Percentiles rank a stretch among this genome's conserved stretches.
These are phyloP conservation scores for Podila verticillata DNA, from an alignment of 192 early-diverging fungal genomes.

Conservation along the genomic window DNA sequence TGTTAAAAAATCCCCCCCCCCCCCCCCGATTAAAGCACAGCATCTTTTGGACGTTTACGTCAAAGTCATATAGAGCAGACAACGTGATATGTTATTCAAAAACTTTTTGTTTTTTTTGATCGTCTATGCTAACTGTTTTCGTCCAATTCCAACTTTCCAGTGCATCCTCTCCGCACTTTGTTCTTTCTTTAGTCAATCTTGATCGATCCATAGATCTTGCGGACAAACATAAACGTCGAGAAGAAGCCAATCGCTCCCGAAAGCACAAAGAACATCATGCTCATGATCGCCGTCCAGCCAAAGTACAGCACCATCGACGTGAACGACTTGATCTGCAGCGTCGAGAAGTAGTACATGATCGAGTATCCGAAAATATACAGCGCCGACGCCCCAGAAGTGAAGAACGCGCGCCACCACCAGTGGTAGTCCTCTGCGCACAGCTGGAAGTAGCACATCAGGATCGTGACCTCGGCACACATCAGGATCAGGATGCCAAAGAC, in stretches of 20 bases:
- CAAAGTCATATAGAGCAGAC: too few species aligned
- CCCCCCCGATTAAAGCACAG: too few species aligned
- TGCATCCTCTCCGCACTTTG: too few species aligned
- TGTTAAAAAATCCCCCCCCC: background rate
- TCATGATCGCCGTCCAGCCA: slow-evolving; percentile 86
- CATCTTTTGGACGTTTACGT: too few species aligned
- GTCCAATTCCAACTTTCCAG: background rate
- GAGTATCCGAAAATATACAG: slow-evolving; percentile 92
- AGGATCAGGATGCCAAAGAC: slow-evolving; percentile 88
- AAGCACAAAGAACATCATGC: slow-evolving; percentile 79
- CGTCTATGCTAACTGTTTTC: background rate
- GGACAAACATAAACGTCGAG: slow-evolving; percentile 80
- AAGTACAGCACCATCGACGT: slow-evolving; percentile 89
- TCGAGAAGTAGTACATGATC: slow-evolving; percentile 85
- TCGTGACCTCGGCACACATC: slow-evolving; percentile 86
- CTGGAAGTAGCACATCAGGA: slow-evolving; percentile 91
- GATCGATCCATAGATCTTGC: slow-evolving; percentile 84
- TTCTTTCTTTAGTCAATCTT: slow-evolving; percentile 87
- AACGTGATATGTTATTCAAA: background rate
- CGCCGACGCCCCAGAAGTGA: slow-evolving; percentile 85
- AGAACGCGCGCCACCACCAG: slow-evolving; percentile 92
- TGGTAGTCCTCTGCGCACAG: slow-evolving; percentile 85
- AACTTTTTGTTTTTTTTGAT: background rate
- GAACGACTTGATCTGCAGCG: slow-evolving; percentile 80
- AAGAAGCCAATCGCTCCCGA: slow-evolving; percentile 86